phyloP scores from a whole-genome alignment of 2,329 filamentous ascomycete species.

The Alternaria brassicicola region DNA sequence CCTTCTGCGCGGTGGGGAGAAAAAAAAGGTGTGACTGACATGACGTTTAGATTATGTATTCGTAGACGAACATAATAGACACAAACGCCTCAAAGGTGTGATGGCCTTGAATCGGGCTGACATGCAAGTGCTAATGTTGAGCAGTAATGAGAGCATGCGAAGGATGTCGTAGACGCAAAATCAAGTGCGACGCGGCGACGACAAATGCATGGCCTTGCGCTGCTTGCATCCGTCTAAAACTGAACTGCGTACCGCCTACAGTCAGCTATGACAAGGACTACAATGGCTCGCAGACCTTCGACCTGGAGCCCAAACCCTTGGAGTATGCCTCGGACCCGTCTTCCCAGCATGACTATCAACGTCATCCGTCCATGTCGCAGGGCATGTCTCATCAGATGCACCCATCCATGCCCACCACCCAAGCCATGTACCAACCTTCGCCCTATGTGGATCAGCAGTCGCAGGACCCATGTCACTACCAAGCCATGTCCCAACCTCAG shows the following conservation, averaged over 20 bases:
- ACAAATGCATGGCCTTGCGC: constrained; percentile 98
- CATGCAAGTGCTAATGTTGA: constrained; percentile 29
- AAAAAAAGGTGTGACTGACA: constrained; percentile 31
- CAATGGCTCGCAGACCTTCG: constrained; percentile 49
- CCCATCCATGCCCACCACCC: constrained; percentile 37
- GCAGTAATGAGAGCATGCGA: constrained; percentile 96
- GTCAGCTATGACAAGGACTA: constrained; percentile 73
- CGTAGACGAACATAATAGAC: constrained; percentile 97
- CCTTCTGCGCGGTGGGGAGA: neutral
- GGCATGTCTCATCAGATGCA: constrained; percentile 38
- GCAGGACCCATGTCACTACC: constrained; percentile 47
- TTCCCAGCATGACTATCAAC: constrained; percentile 51
- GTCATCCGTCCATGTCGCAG: constrained; percentile 40
- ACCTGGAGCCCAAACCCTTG: constrained; percentile 48
- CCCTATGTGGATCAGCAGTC: constrained; percentile 43
- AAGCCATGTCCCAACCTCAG: constrained; percentile 43
- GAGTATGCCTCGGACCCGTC: constrained; percentile 50
- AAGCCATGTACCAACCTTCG: constrained; percentile 46
- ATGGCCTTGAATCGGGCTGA: neutral
- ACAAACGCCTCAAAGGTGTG: constrained; percentile 92
- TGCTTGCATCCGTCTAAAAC: constrained; percentile 87
- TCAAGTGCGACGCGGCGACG: constrained; percentile 96
- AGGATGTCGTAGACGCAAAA: constrained; percentile 92
- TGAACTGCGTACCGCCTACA: constrained; percentile 89
- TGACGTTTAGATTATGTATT: constrained; percentile 85